Evolutionary conservation across 2,329 filamentous ascomycete genomes (phyloP).

Genomic region (Dryadomyces quercus-mongolicae): DNA sequence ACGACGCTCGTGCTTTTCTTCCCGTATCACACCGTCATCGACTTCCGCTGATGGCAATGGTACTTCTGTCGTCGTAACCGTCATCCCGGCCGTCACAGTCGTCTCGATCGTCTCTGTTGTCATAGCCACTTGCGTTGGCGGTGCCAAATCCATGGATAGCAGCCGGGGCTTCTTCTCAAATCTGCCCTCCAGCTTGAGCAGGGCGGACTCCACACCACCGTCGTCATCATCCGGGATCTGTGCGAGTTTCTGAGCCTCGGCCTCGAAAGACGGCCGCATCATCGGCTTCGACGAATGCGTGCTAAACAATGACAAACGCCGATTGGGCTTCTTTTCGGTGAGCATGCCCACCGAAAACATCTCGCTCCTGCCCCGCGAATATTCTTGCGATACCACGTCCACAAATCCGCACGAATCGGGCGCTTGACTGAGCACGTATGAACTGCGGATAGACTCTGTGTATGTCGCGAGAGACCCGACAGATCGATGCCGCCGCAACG

Average conservation of each 20-base stretch:
- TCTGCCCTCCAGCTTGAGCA: conserved; percentile 84
- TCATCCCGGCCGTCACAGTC: neutral
- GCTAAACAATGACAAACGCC: conserved; percentile 42
- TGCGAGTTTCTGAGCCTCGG: conserved; percentile 74
- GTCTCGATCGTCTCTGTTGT: conserved; percentile 8
- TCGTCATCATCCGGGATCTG: conserved; percentile 82
- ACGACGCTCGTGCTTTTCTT: conserved; percentile 33
- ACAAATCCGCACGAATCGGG: conserved; percentile 29
- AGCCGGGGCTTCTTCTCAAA: conserved; percentile 43
- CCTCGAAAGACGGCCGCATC: conserved; percentile 71
- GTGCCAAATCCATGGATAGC: neutral
- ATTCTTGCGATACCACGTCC: conserved; percentile 26
- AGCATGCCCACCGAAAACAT: conserved; percentile 48
- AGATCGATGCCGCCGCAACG: conserved; percentile 41
- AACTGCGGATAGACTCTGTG: conserved; percentile 48
- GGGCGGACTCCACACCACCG: conserved; percentile 81
- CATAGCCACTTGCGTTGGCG: neutral
- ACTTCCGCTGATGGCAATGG: neutral
- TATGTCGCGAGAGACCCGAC: conserved; percentile 48
- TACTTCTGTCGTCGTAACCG: neutral
- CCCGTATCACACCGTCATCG: conserved; percentile 11
- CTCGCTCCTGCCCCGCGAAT: conserved; percentile 27
- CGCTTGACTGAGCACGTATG: conserved; percentile 33
- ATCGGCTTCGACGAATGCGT: conserved; percentile 49
- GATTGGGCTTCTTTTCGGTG: conserved; percentile 35